Evolutionary conservation across 768 basidiomycete species (phyloP).

Genomic region (Boletus tomentosulus): DNA sequence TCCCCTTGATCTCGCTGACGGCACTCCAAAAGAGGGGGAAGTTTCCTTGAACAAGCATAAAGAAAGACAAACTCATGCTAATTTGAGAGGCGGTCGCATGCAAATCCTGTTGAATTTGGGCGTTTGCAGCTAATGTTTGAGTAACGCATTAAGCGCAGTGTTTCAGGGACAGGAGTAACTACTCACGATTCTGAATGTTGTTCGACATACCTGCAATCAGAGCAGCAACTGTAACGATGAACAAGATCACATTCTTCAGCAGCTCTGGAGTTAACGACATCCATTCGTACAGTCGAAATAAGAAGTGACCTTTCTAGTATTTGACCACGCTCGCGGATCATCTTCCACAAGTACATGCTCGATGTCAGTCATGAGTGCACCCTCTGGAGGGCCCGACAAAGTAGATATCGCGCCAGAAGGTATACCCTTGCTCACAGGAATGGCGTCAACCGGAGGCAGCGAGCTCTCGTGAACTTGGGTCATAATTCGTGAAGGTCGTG

Average conservation of each 20-base stretch:
- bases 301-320: slow-evolving; percentile 46
- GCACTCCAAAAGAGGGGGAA: slow-evolving; percentile 35
- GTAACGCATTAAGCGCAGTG: neutral
- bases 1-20: slow-evolving; percentile 56
- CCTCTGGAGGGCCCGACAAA: neutral
- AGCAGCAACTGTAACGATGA: slow-evolving; percentile 26
- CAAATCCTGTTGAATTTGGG: slow-evolving; percentile 58
- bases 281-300: neutral
- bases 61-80: slow-evolving; percentile 65
- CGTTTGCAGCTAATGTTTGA: slow-evolving; percentile 52
- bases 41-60: slow-evolving; percentile 67
- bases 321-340: slow-evolving; percentile 62
- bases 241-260: slow-evolving; percentile 17
- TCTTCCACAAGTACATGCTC: slow-evolving; percentile 46
- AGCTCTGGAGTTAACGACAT: neutral
- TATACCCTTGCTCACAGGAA: neutral
- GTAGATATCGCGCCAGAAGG: neutral
- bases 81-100: slow-evolving; percentile 59
- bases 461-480: slow-evolving; percentile 1
- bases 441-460: neutral
- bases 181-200: slow-evolving; percentile 31
- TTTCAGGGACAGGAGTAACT: neutral
- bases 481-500: slow-evolving; percentile 6
- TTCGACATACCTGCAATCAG: slow-evolving; percentile 27
- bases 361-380: slow-evolving; percentile 26